phyloP scores from a whole-genome alignment of 257 asterid species.

The Verbascum thapsus region DNA sequence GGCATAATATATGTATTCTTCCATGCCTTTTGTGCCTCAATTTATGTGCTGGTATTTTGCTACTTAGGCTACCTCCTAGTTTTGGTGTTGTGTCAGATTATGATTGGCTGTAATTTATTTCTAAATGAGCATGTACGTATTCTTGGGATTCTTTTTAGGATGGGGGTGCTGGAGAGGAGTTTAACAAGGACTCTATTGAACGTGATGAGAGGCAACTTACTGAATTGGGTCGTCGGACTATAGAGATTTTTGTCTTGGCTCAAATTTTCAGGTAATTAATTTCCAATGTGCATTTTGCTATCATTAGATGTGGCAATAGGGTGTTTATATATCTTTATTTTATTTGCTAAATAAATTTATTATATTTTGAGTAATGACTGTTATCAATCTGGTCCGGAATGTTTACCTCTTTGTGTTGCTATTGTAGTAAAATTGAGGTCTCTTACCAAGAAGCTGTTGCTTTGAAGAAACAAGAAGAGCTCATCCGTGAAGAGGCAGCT shows the following conservation, averaged over 20 bases:
- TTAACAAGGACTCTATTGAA: constrained; percentile 72
- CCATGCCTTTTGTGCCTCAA: not conserved
- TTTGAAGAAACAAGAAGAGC: constrained; percentile 91
- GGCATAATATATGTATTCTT: not conserved
- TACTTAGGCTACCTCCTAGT: not conserved
- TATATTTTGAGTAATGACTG: not conserved
- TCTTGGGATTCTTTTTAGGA: constrained; percentile 49
- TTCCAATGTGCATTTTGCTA: not conserved
- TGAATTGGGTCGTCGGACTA: constrained; percentile 93
- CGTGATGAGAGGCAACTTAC: constrained; percentile 91
- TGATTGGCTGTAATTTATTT: not conserved
- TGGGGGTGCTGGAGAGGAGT: constrained; percentile 77
- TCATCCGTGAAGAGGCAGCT: constrained; percentile 91
- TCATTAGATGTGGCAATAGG: no score
- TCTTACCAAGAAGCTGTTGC: constrained; percentile 92
- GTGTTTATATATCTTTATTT: no score
- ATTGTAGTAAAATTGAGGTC: constrained; percentile 78
- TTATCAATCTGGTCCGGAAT: not conserved
- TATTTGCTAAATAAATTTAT: not conserved
- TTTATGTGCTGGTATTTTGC: not conserved
- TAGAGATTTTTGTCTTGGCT: constrained; percentile 81
- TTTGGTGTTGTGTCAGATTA: not conserved
- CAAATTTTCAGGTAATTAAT: constrained; percentile 78
- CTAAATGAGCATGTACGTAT: constrained; percentile 1
- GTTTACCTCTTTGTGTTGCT: constrained; percentile 16